Percentiles rank a stretch among this genome's conserved stretches.
phyloP scores from a whole-genome alignment of 257 asterid genomes.

The Scutellaria galericulata region DNA sequence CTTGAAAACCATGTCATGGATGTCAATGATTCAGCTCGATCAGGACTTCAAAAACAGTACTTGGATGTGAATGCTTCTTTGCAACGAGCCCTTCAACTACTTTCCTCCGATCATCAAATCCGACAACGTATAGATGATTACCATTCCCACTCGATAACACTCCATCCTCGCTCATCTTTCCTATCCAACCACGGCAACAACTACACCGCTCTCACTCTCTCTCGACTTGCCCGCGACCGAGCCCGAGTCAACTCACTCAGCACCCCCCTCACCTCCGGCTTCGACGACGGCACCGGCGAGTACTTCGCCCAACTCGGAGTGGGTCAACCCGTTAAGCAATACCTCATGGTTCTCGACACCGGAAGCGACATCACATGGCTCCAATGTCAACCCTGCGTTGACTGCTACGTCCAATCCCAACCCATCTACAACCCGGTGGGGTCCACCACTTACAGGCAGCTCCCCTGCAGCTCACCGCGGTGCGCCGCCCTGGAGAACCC shows the following conservation, averaged over 20 bases:
- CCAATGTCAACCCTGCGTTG: constrained; percentile 70
- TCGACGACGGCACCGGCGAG: constrained; percentile 73
- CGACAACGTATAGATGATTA: too few species aligned
- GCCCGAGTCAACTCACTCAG: constrained; percentile 48
- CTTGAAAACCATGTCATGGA: too few species aligned
- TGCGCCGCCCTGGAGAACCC: constrained; percentile 53
- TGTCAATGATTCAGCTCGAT: too few species aligned
- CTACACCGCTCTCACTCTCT: constrained; percentile 57
- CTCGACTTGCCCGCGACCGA: constrained; percentile 60
- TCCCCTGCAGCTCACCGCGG: constrained; percentile 53
- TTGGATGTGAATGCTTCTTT: constrained; percentile 36
- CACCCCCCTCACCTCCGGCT: constrained; percentile 65
- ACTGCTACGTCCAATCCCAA: constrained; percentile 68
- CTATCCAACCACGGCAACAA: constrained; percentile 14
- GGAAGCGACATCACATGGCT: constrained; percentile 87
- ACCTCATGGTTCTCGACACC: constrained; percentile 59
- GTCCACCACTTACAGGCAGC: constrained; percentile 52
- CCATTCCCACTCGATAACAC: constrained; percentile 40
- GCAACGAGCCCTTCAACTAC: constrained; percentile 14
- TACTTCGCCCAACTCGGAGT: constrained; percentile 71
- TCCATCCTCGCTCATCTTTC: constrained; percentile 59
- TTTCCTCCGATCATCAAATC: too few species aligned
- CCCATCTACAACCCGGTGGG: constrained; percentile 59
- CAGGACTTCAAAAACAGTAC: neutral
- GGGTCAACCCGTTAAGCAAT: constrained; percentile 60